Base-by-base conservation (phyloP, 208 protist genomes). In the Balamuthia mandrillaris region DNA sequence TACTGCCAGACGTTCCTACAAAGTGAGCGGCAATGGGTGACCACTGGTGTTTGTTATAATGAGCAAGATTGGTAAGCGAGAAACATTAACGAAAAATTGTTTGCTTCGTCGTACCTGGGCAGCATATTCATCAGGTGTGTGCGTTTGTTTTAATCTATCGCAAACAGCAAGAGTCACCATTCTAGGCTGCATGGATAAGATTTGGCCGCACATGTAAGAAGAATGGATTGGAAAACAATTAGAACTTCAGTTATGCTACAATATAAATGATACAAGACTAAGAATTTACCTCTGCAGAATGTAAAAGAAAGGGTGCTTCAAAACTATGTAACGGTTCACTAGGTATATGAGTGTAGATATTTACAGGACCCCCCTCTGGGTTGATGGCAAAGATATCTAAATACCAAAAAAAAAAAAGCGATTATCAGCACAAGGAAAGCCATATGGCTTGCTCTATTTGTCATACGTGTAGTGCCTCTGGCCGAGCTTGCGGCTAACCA, bases 261-360 rank as follows among this genome's bases (percentile, higher is more conserved):
- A n/a, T n/a, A n/a, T n/a, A n/a, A n/a, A n/a, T n/a, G n/a, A n/a
- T n/a, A n/a, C n/a, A n/a, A n/a, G n/a, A n/a, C n/a, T n/a, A n/a
- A n/a, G n/a, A n/a, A n/a, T n/a, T n/a, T 56, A 56, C 47, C 45
- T 24, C 24, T 49, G 72, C 31, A 33, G 35, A 39, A 21, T 81
- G 37, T 31, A 81, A 63, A 24, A 81, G n/a, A 49, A 81, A 81
- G 35, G 70, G 70, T 35, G 47, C 72, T 29, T 81, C 72, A 39
- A 61, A 31, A 33, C 72, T 81, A 4, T 42, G 47, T 3, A 81
- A 61, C 2, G 72, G 72, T 33, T 81, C 72, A 9, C 47, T 61
- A 29, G 72, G 72, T 33, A 81, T 81, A 49, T 81, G 72, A 9
- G 72, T 81, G 47, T 81, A 49, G 27, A 81, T 81, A 60, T 81